Base-by-base conservation (phyloP, 2,329 filamentous ascomycete genomes). In the Nemania sp. region DNA sequence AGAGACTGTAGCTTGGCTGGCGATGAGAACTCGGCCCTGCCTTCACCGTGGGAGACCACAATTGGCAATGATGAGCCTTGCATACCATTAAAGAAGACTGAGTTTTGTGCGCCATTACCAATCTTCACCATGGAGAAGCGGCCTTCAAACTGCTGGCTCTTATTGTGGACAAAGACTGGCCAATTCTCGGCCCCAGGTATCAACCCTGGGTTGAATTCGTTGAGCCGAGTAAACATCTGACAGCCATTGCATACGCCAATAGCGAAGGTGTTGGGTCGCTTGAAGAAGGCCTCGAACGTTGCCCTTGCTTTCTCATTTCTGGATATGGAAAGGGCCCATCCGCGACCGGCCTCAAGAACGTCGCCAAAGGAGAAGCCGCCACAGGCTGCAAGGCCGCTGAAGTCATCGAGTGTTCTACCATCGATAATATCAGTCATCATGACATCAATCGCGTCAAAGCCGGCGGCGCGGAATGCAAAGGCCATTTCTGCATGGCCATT, bases 221-320 rank as follows among this genome's bases (percentile, higher is more conserved):
- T 91, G 77, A 96, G 80, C 52, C 92, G 87, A 5, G 90, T 90
- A 42, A 98, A 81, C 86, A 98, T 96, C 77, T 99, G 95, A 74
- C 95, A 98, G 52, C 95, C 95, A 74, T 99, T 99, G 83, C 95
- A 98, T 35, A 98, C 92, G 69, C 95, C 95, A 0, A 99, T 83
- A 0, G 92, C 83, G 76, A 99, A 98, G 0, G 95, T 98, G 73
- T 97, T 92, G 4, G 88, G 85, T 32, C 95, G 87, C 67, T 87
- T 83, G 79, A 98, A 98, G 83, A 97, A 98, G 50, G 80, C 77
- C 70, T 89, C 81, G 78, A 98, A 97, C 68, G 94, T 90, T 59
- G 83, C 81, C 43, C 92, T 87, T 1, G 84, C 83, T 43, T 89
- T 88, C 59, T 89, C 84, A 77, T 98, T 92, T 75, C 96, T 85